Percentiles rank a stretch among this genome's conserved stretches.
These are phyloP conservation scores for Galeopsis tetrahit DNA, from an alignment of 257 asterid genomes.

Conservation along the genomic window DNA sequence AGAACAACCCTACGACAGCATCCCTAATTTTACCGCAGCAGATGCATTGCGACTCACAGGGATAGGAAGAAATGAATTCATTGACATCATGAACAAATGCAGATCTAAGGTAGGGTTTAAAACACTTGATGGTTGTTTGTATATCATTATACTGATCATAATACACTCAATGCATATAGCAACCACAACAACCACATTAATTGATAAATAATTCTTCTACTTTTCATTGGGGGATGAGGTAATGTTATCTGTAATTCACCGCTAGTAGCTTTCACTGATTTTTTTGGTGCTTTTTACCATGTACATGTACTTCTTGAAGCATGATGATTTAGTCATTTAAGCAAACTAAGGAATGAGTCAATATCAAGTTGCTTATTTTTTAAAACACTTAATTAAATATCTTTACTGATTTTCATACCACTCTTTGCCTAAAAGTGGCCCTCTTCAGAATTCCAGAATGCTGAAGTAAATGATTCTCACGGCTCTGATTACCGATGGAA, in stretches of 20 bases:
- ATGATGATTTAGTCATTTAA: conserved; percentile 17
- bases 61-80: conserved; percentile 97
- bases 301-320: conserved; percentile 25
- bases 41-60: conserved; percentile 96
- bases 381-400: conserved; percentile 14
- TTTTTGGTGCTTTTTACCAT: conserved; percentile 22
- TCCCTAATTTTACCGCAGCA: conserved; percentile 99
- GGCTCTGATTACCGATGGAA: conserved; percentile 22
- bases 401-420: neutral
- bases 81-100: conserved; percentile 99
- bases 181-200: conserved; percentile 1
- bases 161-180: neutral
- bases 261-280: conserved; percentile 9
- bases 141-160: conserved; percentile 22
- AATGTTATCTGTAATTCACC: conserved; percentile 23
- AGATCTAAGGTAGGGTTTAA: conserved; percentile 88
- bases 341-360: conserved; percentile 18
- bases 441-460: conserved; percentile 18
- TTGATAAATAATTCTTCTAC: conserved; percentile 17
- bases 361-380: neutral
- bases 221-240: neutral
- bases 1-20: conserved; percentile 99
- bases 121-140: conserved; percentile 14
- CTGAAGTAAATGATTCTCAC: conserved; percentile 7
- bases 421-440: conserved; percentile 2